phyloP scores from a whole-genome alignment of 2,329 filamentous ascomycete species.

The Alternaria rosae region DNA sequence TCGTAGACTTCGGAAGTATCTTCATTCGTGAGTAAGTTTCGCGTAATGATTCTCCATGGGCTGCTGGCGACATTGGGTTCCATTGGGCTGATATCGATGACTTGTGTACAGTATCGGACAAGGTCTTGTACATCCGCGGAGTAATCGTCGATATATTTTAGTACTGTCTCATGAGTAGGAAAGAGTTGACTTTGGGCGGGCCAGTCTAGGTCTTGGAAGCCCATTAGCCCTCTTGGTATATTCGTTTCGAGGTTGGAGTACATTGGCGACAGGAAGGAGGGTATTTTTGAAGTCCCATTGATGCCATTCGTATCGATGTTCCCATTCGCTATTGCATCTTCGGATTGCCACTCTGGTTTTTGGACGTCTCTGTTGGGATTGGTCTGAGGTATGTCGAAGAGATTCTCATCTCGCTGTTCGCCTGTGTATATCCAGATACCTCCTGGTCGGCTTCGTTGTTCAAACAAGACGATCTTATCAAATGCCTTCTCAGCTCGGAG shows the following conservation, averaged over 20 bases:
- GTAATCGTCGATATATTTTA: constrained; percentile 77
- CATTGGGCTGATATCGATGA: constrained; percentile 63
- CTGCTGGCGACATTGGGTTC: constrained; percentile 26
- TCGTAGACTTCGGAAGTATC: constrained; percentile 61
- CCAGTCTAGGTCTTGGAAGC: constrained; percentile 75
- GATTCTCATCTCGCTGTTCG: constrained; percentile 55
- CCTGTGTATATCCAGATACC: constrained; percentile 86
- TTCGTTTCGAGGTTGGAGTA: constrained; percentile 87
- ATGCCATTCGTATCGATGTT: not conserved
- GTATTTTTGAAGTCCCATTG: constrained; percentile 41
- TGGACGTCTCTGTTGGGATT: constrained; percentile 68
- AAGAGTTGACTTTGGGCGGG: constrained; percentile 72
- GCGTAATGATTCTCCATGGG: constrained; percentile 68
- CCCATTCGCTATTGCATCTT: not conserved
- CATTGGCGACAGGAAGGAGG: constrained; percentile 80
- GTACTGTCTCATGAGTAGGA: constrained; percentile 74
- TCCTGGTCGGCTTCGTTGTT: constrained; percentile 78
- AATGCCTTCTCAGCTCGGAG: constrained; percentile 76
- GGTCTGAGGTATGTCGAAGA: constrained; percentile 70
- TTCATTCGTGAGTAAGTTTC: constrained; percentile 56
- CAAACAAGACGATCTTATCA: constrained; percentile 76
- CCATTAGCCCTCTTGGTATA: constrained; percentile 82
- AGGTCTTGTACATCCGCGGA: constrained; percentile 70
- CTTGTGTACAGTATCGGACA: constrained; percentile 74
- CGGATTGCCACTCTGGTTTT: constrained; percentile 62